These are phyloP conservation scores for Trametes sanguinea DNA, from an alignment of 768 basidiomycete genomes.

Conservation along the genomic window DNA sequence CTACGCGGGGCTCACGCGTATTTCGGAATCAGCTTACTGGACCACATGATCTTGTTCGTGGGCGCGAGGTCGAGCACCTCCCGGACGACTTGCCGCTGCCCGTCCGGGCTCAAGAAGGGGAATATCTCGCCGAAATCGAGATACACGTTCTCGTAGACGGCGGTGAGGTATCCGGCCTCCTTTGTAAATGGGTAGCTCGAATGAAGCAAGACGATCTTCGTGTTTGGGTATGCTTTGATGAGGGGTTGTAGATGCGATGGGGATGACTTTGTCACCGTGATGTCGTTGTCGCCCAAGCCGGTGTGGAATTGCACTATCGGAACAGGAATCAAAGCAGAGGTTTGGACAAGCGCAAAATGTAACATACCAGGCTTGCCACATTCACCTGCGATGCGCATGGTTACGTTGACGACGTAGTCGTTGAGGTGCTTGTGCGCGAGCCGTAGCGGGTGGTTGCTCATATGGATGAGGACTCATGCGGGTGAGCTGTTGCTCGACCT, in stretches of 20 bases:
- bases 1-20: not conserved
- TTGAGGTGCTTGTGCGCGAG: constrained; percentile 65
- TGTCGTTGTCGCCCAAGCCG: constrained; percentile 76
- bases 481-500: constrained; percentile 33
- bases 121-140: constrained; percentile 83
- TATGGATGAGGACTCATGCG: constrained; percentile 38
- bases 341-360: not conserved
- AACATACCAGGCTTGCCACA: constrained; percentile 58
- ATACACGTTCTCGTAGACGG: constrained; percentile 73
- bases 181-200: constrained; percentile 77
- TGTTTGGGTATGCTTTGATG: constrained; percentile 61
- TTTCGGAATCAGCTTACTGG: constrained; percentile 49
- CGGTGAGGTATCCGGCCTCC: constrained; percentile 75
- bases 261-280: constrained; percentile 56
- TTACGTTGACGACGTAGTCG: constrained; percentile 61
- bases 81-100: constrained; percentile 59
- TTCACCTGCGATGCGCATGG: constrained; percentile 53
- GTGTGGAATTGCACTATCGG: constrained; percentile 80
- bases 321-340: not conserved
- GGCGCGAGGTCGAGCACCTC: constrained; percentile 73
- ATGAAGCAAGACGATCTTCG: constrained; percentile 70
- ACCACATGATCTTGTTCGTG: constrained; percentile 82
- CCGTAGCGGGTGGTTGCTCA: constrained; percentile 44
- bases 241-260: constrained; percentile 69
- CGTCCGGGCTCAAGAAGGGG: constrained; percentile 61